A percentile compares a stretch with the other conserved stretches of the same genome.
These are phyloP conservation scores for Agapanthus africanus DNA, from an alignment of 106 monocot species.

Conservation along the genomic window DNA sequence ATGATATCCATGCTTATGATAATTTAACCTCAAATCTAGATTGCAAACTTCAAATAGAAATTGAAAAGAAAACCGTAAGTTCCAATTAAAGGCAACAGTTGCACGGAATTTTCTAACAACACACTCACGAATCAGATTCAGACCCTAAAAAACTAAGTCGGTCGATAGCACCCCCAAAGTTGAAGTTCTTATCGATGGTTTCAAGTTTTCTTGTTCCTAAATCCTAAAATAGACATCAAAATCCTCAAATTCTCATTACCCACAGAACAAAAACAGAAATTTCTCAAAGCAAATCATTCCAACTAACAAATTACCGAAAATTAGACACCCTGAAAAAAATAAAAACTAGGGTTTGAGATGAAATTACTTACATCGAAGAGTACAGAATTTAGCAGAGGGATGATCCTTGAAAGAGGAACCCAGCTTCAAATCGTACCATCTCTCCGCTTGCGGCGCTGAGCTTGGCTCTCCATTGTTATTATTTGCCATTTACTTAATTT, in stretches of 20 bases:
- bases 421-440: slow-evolving; percentile 49
- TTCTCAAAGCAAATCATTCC: not conserved
- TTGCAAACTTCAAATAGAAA: too few relatives aligned
- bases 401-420: slow-evolving; percentile 47
- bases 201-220: not conserved
- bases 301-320: not conserved
- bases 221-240: not conserved
- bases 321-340: too few relatives aligned
- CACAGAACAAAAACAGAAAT: slow-evolving; percentile 3
- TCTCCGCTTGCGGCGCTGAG: slow-evolving; percentile 44
- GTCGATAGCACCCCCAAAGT: too few relatives aligned
- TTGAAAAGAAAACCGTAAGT: too few relatives aligned
- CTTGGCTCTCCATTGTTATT: slow-evolving; percentile 28
- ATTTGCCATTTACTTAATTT: slow-evolving; percentile 26
- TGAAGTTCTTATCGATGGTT: too few relatives aligned
- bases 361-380: slow-evolving; percentile 50
- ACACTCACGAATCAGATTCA: not conserved
- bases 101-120: not conserved
- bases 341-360: not conserved
- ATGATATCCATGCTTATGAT: too few relatives aligned
- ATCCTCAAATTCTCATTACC: slow-evolving; percentile 2
- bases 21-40: too few relatives aligned
- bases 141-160: not conserved
- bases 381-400: slow-evolving; percentile 41
- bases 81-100: too few relatives aligned